Base-by-base conservation (phyloP, 306 rosid species). In the Geum urbanum region DNA sequence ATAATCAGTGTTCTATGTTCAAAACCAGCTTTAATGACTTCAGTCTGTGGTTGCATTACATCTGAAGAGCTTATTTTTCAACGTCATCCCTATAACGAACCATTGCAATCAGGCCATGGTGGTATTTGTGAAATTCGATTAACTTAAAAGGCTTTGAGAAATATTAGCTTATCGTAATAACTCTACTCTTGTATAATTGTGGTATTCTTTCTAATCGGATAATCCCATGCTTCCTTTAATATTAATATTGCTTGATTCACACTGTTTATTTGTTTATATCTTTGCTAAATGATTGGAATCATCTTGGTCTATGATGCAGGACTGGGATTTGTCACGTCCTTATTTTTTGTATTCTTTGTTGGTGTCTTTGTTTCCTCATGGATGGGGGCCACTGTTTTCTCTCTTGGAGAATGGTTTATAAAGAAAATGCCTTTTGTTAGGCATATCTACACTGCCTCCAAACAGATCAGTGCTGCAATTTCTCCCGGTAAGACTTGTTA, bases 391-490 rank as follows among this genome's bases (percentile, higher is more conserved):
- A 82, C 96, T 53, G 83, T 92, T 70, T 83, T 89, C 83, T 87
- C 88, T 79, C 71, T 89, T 67, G 98, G 98, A 77, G 96, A 89
- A 81, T 92, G 96, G 95, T 74, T 92, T 64, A 92, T 89, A 74
- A 88, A 87, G 89, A 83, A 74, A 79, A 89, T 92, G 98, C 98
- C 98, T 75, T 85, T 91, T 72, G 91, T 92, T 67, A 86, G 85
- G 83, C 95, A 92, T 74, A 77, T 89, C 46, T 92, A 92, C 77
- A 86, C 98, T 6, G 98, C 96, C 35, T 92, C 98, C 78, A 89
- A 92, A 81, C 96, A 92, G 79, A 89, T 92, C 52, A 92, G 96
- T 78, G 78, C 96, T 48, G 96, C 98, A 18, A 80, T 89, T 78
- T 89, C 98, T 83, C 98, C 96, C 53, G 95, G 92, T 92, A 84